phyloP scores from a whole-genome alignment of 495 filamentous ascomycete genomes.

The Trichoderma virens region DNA sequence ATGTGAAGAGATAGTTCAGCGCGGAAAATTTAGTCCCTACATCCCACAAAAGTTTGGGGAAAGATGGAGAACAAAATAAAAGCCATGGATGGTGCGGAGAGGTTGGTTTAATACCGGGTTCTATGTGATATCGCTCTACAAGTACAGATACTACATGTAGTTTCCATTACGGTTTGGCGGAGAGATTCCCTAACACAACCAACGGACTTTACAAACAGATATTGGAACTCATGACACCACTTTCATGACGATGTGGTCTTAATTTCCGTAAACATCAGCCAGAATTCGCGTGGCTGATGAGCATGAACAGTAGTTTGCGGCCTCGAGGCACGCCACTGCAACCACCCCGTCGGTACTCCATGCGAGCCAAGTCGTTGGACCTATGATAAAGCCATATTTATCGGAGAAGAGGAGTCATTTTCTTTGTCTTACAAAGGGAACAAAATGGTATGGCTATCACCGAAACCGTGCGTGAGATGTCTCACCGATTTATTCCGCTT shows the following conservation, averaged over 20 bases:
- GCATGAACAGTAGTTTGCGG: neutral
- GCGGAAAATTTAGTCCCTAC: slow-evolving; percentile 12
- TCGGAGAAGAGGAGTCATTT: neutral
- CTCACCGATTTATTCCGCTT: neutral
- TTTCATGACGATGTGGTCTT: neutral
- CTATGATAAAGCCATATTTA: neutral
- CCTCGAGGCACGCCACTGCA: neutral
- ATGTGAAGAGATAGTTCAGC: slow-evolving; percentile 8
- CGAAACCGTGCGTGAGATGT: neutral
- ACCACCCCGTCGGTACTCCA: neutral
- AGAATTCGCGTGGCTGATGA: neutral
- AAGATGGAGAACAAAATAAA: no score
- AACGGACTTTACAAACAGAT: no score
- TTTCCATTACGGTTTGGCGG: no score
- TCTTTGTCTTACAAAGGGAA: neutral
- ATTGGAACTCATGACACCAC: neutral
- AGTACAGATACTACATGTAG: no score
- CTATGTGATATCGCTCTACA: no score
- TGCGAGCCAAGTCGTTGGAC: neutral
- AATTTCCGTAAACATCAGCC: neutral
- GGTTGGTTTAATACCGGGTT: no score
- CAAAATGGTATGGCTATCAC: neutral
- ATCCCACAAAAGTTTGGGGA: neutral
- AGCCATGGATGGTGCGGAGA: no score
- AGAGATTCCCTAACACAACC: no score